Conservation (phyloP, 2,329 filamentous ascomycete species). For the Clarireedia homoeocarpa region DNA sequence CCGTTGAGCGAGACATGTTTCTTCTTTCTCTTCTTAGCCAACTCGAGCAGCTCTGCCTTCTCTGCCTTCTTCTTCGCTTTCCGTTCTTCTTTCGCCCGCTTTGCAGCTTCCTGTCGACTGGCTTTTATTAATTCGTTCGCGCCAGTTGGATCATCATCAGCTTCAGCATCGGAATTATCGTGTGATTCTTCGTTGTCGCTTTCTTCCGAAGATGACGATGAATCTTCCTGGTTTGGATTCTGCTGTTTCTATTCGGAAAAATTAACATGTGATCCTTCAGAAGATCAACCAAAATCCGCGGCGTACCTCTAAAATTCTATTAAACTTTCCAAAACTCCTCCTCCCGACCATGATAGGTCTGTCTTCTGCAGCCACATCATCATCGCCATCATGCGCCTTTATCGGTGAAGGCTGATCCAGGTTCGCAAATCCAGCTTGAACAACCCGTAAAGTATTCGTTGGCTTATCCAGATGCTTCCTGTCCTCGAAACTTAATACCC, state of each 20-base stretch:
- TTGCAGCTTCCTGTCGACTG: conserved; percentile 36
- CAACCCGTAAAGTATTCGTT: conserved; percentile 42
- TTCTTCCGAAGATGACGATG: conserved; percentile 30
- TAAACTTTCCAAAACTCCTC: conserved; percentile 44
- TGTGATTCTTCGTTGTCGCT: conserved; percentile 20
- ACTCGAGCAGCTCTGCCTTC: conserved; percentile 39
- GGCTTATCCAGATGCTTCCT: conserved; percentile 23
- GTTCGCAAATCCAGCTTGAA: conserved; percentile 51
- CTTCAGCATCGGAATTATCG: conserved; percentile 23
- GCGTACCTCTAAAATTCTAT: conserved; percentile 31
- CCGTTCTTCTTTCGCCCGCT: conserved; percentile 35
- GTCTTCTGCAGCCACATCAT: conserved; percentile 24
- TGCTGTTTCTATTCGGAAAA: conserved; percentile 30
- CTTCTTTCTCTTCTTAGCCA: conserved; percentile 52
- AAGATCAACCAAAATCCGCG: background rate
- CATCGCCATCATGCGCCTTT: conserved; percentile 21
- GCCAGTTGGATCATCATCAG: conserved; percentile 34
- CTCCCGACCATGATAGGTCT: conserved; percentile 31
- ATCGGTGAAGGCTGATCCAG: conserved; percentile 33
- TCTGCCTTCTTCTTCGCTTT: conserved; percentile 41
- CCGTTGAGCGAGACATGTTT: conserved; percentile 59
- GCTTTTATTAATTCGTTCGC: conserved; percentile 37
- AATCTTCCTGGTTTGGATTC: conserved; percentile 29
- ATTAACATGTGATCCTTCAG: conserved; percentile 9
- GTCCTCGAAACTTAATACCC: conserved; percentile 57